These are phyloP conservation scores for Populus nigra DNA, from an alignment of 345 rosid genomes.

Conservation along the genomic window DNA sequence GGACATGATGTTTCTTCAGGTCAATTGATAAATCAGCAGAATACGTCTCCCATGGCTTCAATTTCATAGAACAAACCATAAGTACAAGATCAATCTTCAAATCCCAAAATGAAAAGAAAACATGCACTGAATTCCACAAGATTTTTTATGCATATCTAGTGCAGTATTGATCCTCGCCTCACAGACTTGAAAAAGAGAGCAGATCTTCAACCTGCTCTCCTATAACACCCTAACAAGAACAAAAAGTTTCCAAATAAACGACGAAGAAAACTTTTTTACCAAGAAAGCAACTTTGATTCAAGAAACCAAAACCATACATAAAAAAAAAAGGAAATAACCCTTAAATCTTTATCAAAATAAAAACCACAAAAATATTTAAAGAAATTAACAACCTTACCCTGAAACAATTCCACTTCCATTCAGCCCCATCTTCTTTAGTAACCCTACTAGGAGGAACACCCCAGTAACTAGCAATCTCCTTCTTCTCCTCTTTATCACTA, in stretches of 20 bases:
- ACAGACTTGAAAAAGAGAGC: too few relatives aligned
- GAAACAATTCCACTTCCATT: conserved; percentile 88
- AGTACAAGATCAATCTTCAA: neutral
- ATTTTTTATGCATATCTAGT: neutral
- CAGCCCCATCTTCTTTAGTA: conserved; percentile 53
- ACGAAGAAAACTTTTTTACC: neutral
- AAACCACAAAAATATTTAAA: neutral
- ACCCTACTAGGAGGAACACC: conserved; percentile 62
- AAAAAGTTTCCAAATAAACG: neutral
- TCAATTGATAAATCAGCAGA: conserved; percentile 55
- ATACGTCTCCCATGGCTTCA: conserved; percentile 78
- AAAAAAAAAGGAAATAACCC: neutral
- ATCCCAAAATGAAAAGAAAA: neutral
- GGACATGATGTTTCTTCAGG: conserved; percentile 66
- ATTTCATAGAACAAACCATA: conserved; percentile 8
- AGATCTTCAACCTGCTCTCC: too few relatives aligned
- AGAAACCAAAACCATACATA: neutral
- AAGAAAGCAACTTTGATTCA: neutral
- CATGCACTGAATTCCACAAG: neutral
- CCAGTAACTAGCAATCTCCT: conserved; percentile 56
- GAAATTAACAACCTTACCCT: conserved; percentile 35
- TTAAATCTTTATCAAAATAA: neutral
- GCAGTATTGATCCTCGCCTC: too few relatives aligned
- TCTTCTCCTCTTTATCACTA: neutral
- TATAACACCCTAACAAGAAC: neutral